Percentiles rank a stretch among this genome's conserved stretches.
Evolutionary conservation across 192 early-diverging fungal genomes (phyloP).

Genomic region (Diversispora epigaea): DNA sequence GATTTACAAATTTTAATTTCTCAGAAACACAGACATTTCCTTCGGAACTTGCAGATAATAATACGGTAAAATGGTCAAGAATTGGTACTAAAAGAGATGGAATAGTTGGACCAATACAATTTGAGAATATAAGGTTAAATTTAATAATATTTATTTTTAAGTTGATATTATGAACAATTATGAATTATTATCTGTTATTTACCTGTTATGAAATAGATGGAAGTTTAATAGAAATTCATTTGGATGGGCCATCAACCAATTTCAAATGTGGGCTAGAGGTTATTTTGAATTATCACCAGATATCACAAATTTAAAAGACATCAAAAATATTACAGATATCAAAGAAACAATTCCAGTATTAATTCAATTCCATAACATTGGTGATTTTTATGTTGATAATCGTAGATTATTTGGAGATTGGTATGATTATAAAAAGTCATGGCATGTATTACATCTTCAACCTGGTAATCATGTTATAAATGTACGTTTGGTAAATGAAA

Average conservation of each 20-base stretch:
- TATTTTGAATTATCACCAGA: constrained; percentile 13
- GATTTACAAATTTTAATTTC: constrained; percentile 59
- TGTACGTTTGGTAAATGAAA: constrained; percentile 64
- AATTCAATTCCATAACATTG: constrained; percentile 52
- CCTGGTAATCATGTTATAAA: constrained; percentile 47
- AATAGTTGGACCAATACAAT: constrained; percentile 54
- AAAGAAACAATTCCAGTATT: constrained; percentile 28
- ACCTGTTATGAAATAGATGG: constrained; percentile 46
- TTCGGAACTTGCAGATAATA: constrained; percentile 65
- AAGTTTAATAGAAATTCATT: constrained; percentile 56
- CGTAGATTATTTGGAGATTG: constrained; percentile 60
- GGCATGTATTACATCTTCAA: constrained; percentile 47
- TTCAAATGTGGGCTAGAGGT: constrained; percentile 51
- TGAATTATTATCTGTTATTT: background rate
- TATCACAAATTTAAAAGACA: too few species aligned
- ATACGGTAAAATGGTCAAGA: constrained; percentile 58
- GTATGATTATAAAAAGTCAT: constrained; percentile 54
- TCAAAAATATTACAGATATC: too few species aligned
- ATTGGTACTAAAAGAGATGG: constrained; percentile 50
- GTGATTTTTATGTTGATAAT: constrained; percentile 66
- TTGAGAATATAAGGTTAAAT: constrained; percentile 45
- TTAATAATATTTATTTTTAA: background rate
- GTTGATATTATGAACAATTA: too few species aligned
- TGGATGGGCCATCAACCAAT: constrained; percentile 58
- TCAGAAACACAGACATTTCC: constrained; percentile 51